phyloP scores from a whole-genome alignment of 306 rosid genomes.

The Quercus rubra region DNA sequence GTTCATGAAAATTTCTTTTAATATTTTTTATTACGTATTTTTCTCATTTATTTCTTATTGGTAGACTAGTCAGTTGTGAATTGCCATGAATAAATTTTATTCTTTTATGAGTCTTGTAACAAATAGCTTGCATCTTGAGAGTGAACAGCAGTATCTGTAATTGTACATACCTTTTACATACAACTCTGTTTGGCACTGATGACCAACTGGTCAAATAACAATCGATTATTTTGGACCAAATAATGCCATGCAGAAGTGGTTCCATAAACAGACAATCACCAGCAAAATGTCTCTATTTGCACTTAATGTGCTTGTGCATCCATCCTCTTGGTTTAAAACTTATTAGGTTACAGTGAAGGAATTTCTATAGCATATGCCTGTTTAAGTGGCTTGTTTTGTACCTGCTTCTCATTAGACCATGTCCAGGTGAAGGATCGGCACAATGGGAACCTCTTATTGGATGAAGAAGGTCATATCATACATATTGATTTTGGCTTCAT shows the following conservation, averaged over 20 bases:
- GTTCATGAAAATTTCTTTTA: background rate
- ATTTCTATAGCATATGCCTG: background rate
- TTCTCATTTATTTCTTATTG: background rate
- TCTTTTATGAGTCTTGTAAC: background rate
- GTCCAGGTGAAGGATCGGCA: conserved; percentile 89
- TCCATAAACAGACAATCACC: background rate
- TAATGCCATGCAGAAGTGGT: background rate
- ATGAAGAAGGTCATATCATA: conserved; percentile 97
- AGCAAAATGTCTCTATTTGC: background rate
- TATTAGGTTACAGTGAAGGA: background rate
- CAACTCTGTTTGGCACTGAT: background rate
- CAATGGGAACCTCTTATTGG: conserved; percentile 93
- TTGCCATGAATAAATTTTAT: background rate
- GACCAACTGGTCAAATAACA: background rate
- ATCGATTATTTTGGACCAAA: background rate
- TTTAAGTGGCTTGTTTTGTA: conserved; percentile 13
- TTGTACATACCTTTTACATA: background rate
- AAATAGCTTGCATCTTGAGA: background rate
- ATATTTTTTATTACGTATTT: background rate
- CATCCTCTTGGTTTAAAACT: background rate
- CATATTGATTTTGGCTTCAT: conserved; percentile 99
- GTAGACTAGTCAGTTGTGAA: background rate
- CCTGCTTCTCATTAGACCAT: conserved; percentile 16
- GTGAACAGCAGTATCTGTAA: background rate
- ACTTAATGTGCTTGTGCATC: background rate